phyloP scores from a whole-genome alignment of 257 asterid species.

The Solanum pimpinellifolium region DNA sequence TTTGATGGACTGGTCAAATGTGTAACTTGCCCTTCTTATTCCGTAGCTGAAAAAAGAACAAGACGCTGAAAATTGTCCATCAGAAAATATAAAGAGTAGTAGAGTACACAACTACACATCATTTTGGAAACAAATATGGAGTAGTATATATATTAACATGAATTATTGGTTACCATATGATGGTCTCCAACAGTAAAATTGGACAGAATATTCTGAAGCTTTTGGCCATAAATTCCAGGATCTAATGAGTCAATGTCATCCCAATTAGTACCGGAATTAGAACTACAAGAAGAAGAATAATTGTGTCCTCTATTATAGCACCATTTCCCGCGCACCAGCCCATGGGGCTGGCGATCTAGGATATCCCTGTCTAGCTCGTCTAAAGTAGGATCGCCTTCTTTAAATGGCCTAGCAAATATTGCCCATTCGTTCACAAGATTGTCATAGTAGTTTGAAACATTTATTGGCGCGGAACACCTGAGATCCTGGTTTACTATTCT shows the following conservation, averaged over 20 bases:
- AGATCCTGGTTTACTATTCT: conserved; percentile 23
- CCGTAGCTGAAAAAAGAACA: neutral
- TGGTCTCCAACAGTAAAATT: neutral
- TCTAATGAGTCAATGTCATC: conserved; percentile 27
- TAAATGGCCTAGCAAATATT: conserved; percentile 21
- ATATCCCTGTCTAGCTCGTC: conserved; percentile 25
- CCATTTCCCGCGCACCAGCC: conserved; percentile 36
- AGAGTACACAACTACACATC: neutral
- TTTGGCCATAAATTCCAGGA: conserved; percentile 18
- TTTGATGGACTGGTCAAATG: neutral
- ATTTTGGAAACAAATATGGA: neutral
- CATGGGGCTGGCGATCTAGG: conserved; percentile 13
- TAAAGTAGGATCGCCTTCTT: conserved; percentile 15
- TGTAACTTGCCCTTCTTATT: neutral
- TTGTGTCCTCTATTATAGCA: conserved; percentile 7
- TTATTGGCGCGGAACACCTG: conserved; percentile 3
- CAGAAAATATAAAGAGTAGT: neutral
- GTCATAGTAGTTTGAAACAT: neutral
- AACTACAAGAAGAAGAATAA: neutral
- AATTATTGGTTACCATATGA: neutral
- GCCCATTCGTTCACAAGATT: neutral
- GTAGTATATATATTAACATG: neutral
- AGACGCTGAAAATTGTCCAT: neutral
- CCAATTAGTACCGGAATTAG: neutral
- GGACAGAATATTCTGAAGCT: conserved; percentile 11